These are phyloP conservation scores for Eutrema yunnanense DNA, from an alignment of 345 rosid genomes.

Conservation along the genomic window DNA sequence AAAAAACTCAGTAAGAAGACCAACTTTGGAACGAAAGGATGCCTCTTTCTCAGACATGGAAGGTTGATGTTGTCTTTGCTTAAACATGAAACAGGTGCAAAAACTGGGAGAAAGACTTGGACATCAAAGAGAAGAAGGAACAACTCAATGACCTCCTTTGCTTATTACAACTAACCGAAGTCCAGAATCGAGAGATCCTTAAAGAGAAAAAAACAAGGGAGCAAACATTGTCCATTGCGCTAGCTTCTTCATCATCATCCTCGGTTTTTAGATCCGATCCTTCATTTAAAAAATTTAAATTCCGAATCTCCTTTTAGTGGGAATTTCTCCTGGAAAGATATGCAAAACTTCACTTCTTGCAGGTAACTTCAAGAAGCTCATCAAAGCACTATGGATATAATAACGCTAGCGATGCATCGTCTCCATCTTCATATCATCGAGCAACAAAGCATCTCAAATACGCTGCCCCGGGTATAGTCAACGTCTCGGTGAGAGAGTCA, in stretches of 20 bases:
- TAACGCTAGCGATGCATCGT: conserved; percentile 34
- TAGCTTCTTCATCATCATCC: conserved; percentile 43
- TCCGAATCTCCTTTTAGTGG: background rate
- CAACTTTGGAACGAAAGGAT: background rate
- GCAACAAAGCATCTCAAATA: conserved; percentile 71
- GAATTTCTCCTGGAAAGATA: background rate
- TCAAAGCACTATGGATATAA: conserved; percentile 39
- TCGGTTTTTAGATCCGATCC: conserved; percentile 33
- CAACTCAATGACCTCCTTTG: conserved; percentile 55
- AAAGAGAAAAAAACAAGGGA: conserved; percentile 59
- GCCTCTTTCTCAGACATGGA: background rate
- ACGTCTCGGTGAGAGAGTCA: conserved; percentile 45
- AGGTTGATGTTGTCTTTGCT: background rate
- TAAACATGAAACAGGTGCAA: conserved; percentile 44
- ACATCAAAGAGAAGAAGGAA: conserved; percentile 58
- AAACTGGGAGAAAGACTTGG: conserved; percentile 59
- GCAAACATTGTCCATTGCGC: conserved; percentile 51
- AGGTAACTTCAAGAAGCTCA: conserved; percentile 44
- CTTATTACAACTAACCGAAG: conserved; percentile 52
- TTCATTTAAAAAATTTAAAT: background rate
- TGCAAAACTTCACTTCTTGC: conserved; percentile 6
- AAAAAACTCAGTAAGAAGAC: no score
- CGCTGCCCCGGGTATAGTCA: conserved; percentile 44
- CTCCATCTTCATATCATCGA: conserved; percentile 51
- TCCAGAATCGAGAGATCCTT: conserved; percentile 50